phyloP scores from a whole-genome alignment of 192 early-diverging fungal species.

The Radiomyces spectabilis region DNA sequence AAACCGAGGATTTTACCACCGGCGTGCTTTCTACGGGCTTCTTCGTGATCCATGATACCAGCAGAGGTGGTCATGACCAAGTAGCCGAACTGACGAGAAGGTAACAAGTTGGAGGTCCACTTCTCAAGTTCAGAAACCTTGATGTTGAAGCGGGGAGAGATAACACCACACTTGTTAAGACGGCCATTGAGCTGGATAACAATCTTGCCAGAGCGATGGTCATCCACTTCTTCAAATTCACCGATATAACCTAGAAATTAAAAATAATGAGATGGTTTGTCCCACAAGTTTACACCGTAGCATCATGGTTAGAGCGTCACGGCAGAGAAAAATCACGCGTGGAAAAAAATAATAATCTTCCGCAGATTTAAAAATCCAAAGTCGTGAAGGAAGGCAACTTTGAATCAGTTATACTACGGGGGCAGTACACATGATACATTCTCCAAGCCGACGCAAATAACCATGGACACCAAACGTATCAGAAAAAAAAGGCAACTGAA shows the following conservation, averaged over 20 bases:
- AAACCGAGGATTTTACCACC: constrained; percentile 98
- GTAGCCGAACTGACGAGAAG: constrained; percentile 98
- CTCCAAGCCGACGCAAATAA: no score
- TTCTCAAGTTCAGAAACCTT: constrained; percentile 91
- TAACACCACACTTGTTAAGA: constrained; percentile 99
- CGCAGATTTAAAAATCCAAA: constrained; percentile 2
- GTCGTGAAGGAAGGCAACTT: background rate
- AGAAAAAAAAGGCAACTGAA: background rate
- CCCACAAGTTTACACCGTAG: background rate
- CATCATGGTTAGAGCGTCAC: no score
- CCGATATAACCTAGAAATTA: constrained; percentile 83
- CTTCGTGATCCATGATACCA: constrained; percentile 99
- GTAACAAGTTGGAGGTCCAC: constrained; percentile 95
- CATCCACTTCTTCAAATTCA: constrained; percentile 98
- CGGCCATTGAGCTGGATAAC: constrained; percentile 97
- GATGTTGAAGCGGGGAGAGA: constrained; percentile 98
- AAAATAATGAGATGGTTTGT: background rate
- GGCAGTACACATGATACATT: no score
- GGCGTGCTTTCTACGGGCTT: constrained; percentile 93
- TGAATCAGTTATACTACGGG: constrained; percentile 1
- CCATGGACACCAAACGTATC: no score
- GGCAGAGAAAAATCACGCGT: no score
- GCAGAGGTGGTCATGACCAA: constrained; percentile 87
- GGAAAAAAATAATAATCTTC: no score
- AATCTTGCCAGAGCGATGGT: constrained; percentile 97